A percentile compares a stretch with the other conserved stretches of the same genome.
Conservation (phyloP, 2,329 filamentous ascomycete species). For the Phialophora chinensis region DNA sequence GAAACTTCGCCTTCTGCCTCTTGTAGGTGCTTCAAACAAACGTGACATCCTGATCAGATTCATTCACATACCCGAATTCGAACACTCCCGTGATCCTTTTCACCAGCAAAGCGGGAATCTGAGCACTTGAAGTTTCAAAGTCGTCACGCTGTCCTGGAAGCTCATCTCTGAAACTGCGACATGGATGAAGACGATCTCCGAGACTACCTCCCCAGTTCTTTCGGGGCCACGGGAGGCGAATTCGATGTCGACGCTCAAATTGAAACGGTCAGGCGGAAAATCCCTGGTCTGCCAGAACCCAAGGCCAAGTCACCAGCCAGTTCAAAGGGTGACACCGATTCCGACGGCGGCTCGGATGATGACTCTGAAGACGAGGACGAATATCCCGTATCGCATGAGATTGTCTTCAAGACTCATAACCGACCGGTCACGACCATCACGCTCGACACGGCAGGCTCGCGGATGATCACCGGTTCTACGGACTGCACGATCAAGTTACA, state of each 20-base stretch:
- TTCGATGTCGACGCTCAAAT: constrained; percentile 81
- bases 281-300: constrained; percentile 47
- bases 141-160: background rate
- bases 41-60: background rate
- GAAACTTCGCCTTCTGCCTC: background rate
- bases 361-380: constrained; percentile 76
- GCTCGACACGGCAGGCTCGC: constrained; percentile 81
- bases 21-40: background rate
- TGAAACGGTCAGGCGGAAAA: constrained; percentile 72
- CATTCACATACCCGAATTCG: background rate
- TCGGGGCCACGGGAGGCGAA: constrained; percentile 79
- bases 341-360: constrained; percentile 55
- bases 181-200: constrained; percentile 54
- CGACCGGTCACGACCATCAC: constrained; percentile 83
- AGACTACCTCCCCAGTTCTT: constrained; percentile 76
- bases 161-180: background rate
- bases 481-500: constrained; percentile 92
- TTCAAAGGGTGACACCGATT: constrained; percentile 48
- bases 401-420: constrained; percentile 90
- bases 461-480: constrained; percentile 86
- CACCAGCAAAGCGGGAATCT: background rate
- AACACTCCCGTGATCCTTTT: background rate
- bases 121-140: background rate
- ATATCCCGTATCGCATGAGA: constrained; percentile 89
- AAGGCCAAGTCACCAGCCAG: constrained; percentile 42